Conservation (phyloP, 1,284 basidiomycete species). For the Binderoboletus segoi region DNA sequence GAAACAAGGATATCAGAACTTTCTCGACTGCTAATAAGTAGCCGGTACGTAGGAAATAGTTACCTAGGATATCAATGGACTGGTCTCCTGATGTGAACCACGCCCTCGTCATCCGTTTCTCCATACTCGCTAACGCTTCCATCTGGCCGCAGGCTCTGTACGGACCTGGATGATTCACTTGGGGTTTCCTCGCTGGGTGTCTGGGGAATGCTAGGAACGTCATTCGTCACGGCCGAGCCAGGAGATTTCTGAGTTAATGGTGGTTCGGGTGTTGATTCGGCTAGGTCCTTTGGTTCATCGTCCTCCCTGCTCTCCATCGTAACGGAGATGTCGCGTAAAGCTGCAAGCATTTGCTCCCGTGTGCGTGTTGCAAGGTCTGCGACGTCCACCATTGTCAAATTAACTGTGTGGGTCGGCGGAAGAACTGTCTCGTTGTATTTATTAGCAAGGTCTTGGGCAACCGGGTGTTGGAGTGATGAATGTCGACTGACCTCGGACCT, state of each 20-base stretch:
- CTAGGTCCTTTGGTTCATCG: constrained; percentile 20
- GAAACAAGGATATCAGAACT: constrained; percentile 33
- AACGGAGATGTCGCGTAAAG: constrained; percentile 68
- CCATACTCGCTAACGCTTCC: constrained; percentile 56
- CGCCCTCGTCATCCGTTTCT: constrained; percentile 79
- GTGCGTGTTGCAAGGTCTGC: constrained; percentile 62
- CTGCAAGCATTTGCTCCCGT: constrained; percentile 70
- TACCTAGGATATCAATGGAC: constrained; percentile 18
- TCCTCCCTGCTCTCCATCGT: constrained; percentile 37
- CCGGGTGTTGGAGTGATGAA: constrained; percentile 2
- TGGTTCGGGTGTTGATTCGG: constrained; percentile 12
- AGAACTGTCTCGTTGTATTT: constrained; percentile 54
- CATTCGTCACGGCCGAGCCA: background rate
- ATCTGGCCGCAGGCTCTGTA: constrained; percentile 38
- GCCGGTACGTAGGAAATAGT: constrained; percentile 4
- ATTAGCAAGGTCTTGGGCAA: constrained; percentile 15
- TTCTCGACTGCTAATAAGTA: background rate
- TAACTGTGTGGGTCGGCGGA: constrained; percentile 74
- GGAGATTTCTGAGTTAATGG: constrained; percentile 1
- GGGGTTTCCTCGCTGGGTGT: constrained; percentile 34
- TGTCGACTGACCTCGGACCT: constrained; percentile 71
- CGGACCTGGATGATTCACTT: constrained; percentile 28
- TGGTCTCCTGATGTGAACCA: constrained; percentile 73
- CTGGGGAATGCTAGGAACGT: constrained; percentile 13
- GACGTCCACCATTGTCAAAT: constrained; percentile 68